Evolutionary conservation across 768 basidiomycete genomes (phyloP), one percentile per base, ranked within the genome.

Genomic region (Pleurotus djamor): DNA sequence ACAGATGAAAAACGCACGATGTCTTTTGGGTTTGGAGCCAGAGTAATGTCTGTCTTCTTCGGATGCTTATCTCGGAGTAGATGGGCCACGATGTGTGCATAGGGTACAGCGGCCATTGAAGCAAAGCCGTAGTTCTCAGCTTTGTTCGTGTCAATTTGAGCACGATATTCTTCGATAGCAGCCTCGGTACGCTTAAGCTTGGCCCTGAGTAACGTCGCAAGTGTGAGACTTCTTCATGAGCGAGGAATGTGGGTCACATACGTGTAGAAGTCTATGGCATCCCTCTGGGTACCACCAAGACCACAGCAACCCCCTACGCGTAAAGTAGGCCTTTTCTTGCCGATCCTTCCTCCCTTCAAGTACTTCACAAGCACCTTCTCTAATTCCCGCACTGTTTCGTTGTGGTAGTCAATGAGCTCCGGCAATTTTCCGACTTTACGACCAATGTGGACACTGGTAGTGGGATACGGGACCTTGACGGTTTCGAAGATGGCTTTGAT

Each of bases 191-290:
- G 84, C 66, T 81, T 77, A 7, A 84, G 72, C 63, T 83, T 83
- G 47, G 75, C 74, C 35, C 82, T 84, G 57, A 57, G 65, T 28
- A 28, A 28, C 21, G 21, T 1, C 5, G 7, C 50, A 33, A 59
- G 52, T 48, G n/a, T 4, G 44, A 28, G 21, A 52, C 43, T 54
- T 37, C 37, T 43, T 13, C 32, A 43, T 10, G 12, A 50, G 12
- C 16, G 33, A 45, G 45, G 47, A 33, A 54, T 33, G 17, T 16
- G 48, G 13, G 44, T 43, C 32, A 81, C 91, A 65, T 67, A 94
- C 91, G 89, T 92, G 72, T 96, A 94, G 70, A 86, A 92, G 52
- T 98, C 92, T 65, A 98, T 98, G 2, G 96, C 94, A 71, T 98
- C 96, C 74, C 81, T 87, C 74, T 85, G 94, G 55, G 77, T 73